These are phyloP conservation scores for Solanum bukasovii DNA, from an alignment of 257 asterid species.

Conservation along the genomic window DNA sequence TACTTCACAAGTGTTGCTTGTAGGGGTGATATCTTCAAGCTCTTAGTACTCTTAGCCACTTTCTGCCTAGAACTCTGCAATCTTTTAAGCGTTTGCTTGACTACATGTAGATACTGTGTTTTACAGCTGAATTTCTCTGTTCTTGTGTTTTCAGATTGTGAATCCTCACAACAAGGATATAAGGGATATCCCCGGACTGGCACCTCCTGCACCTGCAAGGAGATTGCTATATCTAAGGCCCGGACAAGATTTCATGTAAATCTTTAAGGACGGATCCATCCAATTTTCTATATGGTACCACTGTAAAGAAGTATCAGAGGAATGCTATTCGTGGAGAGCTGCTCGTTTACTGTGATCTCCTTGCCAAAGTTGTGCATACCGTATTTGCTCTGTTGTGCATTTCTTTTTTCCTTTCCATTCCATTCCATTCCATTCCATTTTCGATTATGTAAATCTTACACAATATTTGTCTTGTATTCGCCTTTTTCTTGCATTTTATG, in stretches of 20 bases:
- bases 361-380: slow-evolving; percentile 13
- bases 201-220: slow-evolving; percentile 96
- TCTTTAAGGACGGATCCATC: neutral
- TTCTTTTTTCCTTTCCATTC: neutral
- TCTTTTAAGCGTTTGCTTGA: neutral
- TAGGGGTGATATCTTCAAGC: neutral
- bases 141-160: slow-evolving; percentile 43
- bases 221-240: slow-evolving; percentile 51
- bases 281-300: neutral
- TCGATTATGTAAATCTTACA: neutral
- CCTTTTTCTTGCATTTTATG: neutral
- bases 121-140: neutral
- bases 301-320: slow-evolving; percentile 2
- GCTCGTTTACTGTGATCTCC: neutral
- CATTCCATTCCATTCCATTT: neutral
- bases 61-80: neutral
- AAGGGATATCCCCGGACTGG: slow-evolving; percentile 91
- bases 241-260: slow-evolving; percentile 18
- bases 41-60: neutral
- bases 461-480: neutral
- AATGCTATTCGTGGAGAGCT: neutral
- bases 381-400: neutral
- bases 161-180: slow-evolving; percentile 76
- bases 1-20: neutral
- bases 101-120: neutral